These are phyloP conservation scores for Rhexocercosporidium sp. DNA, from an alignment of 2,329 filamentous ascomycete genomes.

Conservation along the genomic window DNA sequence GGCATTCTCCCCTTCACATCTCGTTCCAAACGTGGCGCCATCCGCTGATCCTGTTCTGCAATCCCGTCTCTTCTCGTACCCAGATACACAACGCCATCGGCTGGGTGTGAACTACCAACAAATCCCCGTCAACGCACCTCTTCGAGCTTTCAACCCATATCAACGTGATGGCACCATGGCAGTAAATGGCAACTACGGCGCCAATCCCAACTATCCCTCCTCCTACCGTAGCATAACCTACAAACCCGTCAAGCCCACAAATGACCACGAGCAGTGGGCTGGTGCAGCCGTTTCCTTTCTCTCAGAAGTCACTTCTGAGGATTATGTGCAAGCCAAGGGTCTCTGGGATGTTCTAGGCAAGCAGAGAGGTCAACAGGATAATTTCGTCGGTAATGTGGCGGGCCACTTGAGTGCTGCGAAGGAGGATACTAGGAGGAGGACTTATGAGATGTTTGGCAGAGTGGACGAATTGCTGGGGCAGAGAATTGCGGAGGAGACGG, in stretches of 20 bases:
- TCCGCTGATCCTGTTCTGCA: constrained; percentile 73
- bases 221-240: constrained; percentile 45
- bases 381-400: constrained; percentile 64
- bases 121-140: constrained; percentile 50
- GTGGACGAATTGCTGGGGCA: constrained; percentile 62
- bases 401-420: constrained; percentile 66
- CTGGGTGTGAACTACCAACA: constrained; percentile 63
- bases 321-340: constrained; percentile 54
- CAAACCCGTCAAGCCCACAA: constrained; percentile 44
- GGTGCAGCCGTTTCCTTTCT: constrained; percentile 52
- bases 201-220: constrained; percentile 51
- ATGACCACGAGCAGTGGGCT: constrained; percentile 47
- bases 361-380: constrained; percentile 52
- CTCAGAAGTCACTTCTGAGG: constrained; percentile 43
- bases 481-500: constrained; percentile 65
- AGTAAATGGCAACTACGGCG: constrained; percentile 51
- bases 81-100: constrained; percentile 65
- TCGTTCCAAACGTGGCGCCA: constrained; percentile 69
- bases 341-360: constrained; percentile 68
- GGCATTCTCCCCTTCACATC: constrained; percentile 68
- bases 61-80: constrained; percentile 71
- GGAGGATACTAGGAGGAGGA: constrained; percentile 65
- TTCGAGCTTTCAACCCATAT: constrained; percentile 44
- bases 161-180: constrained; percentile 46
- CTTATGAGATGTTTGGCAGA: constrained; percentile 69